Conservation (phyloP, 805 yeast species). For the Candida oleophila region DNA sequence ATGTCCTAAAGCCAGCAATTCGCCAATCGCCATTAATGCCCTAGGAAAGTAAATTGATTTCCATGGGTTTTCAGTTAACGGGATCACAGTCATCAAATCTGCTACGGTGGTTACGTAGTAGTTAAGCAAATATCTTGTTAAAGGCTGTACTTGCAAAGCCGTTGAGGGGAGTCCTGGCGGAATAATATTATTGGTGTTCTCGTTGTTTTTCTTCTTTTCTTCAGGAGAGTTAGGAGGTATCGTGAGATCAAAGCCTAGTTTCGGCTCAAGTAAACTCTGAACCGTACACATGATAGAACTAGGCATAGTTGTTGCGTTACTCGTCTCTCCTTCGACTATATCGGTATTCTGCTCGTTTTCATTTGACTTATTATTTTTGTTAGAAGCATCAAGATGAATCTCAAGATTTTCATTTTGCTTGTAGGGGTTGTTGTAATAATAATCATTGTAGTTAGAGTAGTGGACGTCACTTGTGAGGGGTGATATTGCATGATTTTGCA, state of each 20-base stretch:
- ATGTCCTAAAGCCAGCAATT: constrained; percentile 67
- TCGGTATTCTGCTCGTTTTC: constrained; percentile 32
- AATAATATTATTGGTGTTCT: constrained; percentile 13
- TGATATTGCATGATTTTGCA: not conserved
- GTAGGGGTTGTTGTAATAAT: constrained; percentile 39
- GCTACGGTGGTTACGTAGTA: constrained; percentile 77
- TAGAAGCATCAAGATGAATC: constrained; percentile 44
- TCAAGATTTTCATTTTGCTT: constrained; percentile 36
- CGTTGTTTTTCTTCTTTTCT: constrained; percentile 10
- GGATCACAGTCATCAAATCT: constrained; percentile 72
- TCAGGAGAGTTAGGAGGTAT: constrained; percentile 23
- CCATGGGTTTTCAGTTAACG: constrained; percentile 81
- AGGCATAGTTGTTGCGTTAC: constrained; percentile 47
- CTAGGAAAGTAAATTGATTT: constrained; percentile 81
- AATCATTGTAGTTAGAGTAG: constrained; percentile 39
- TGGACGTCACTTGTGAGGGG: constrained; percentile 12
- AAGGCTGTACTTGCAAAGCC: constrained; percentile 63
- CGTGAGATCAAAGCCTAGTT: constrained; percentile 42
- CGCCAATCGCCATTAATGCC: constrained; percentile 81
- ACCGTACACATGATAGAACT: constrained; percentile 52
- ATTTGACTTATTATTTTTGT: constrained; percentile 9
- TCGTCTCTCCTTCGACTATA: constrained; percentile 32
- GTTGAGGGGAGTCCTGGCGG: constrained; percentile 50
- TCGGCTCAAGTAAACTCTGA: constrained; percentile 35
- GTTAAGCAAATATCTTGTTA: constrained; percentile 68